These are phyloP conservation scores for Eleusine indica DNA, from an alignment of 176 grass and related monocot genomes.

Conservation along the genomic window DNA sequence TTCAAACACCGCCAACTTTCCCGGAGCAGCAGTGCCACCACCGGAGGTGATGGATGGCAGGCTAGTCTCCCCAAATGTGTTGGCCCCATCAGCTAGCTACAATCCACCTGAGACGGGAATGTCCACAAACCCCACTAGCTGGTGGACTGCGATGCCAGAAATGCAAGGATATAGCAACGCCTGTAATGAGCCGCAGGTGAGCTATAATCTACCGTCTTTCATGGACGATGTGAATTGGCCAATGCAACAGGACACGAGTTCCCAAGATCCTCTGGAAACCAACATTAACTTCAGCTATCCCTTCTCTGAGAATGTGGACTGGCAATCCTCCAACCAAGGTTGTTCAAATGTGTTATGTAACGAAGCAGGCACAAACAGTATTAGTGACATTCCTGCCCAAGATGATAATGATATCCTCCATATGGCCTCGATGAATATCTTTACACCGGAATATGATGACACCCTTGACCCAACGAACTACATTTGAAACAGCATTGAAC, in stretches of 20 bases:
- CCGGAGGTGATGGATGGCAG: not conserved
- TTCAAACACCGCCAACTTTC: not conserved
- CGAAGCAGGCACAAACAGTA: not conserved
- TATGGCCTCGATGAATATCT: not conserved
- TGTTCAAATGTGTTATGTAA: not conserved
- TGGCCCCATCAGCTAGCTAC: not conserved
- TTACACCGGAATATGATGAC: not conserved
- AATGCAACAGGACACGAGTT: not conserved
- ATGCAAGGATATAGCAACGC: not conserved
- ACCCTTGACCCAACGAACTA: not conserved
- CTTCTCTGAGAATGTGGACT: not conserved
- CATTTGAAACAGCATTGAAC: not conserved
- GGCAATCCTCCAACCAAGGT: not conserved
- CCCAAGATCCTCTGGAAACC: not conserved
- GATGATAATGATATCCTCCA: not conserved
- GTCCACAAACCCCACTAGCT: too few relatives aligned
- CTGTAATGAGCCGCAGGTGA: not conserved
- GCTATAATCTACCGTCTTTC: not conserved
- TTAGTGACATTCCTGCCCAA: not conserved
- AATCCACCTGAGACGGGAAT: not conserved
- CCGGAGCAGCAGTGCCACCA: not conserved
- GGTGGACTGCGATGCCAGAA: not conserved
- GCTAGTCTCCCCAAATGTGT: not conserved
- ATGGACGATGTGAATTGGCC: not conserved
- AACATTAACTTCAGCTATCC: not conserved